Evolutionary conservation across 2,329 filamentous ascomycete species (phyloP), one percentile per base, ranked within the genome.

Genomic region (Conoideocrella luteorostrata): DNA sequence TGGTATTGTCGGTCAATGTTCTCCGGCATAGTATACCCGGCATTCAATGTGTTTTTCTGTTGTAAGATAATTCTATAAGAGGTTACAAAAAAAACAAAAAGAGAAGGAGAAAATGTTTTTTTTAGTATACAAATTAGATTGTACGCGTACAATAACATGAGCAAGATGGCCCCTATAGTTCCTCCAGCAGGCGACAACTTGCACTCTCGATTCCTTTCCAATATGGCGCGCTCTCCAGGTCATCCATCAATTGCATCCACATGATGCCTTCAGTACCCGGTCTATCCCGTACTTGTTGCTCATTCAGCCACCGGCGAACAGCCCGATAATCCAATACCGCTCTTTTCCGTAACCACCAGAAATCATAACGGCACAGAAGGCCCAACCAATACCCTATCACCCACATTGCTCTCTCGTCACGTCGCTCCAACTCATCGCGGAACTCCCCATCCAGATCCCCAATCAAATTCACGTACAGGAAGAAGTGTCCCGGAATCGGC

Each of bases 371-470:
- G 13, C 50, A 48, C 42, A 56, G 39, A 37, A 58, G 32, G 5
- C 52, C 56, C 17, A 57, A 48, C 48, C 54, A 55, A 17, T 51
- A 56, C 12, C 50, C 50, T 26, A 57, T 39, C 15, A 58, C 37
- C 55, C 56, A 56, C 36, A 56, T 47, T 6, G 53, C 54, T 7
- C 49, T 41, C 33, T 52, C 50, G 28, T 54, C 49, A 6, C 47
- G 44, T 6, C 41, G 22, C 32, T 52, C 47, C 10, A 57, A 18
- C 29, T 53, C 36, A 4, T 44, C 36, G 13, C 53, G 47, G 26
- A 58, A 56, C 30, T 47, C 39, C 4, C 37, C 21, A 7, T 54
- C 52, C 10, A 57, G 39, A 7, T 46, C 44, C 7, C 52, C 49
- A 21, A 55, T 45, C 12, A 57, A 44, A 13, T 48, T 48, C 22